phyloP scores from a whole-genome alignment of 768 basidiomycete genomes.

The Amanita fuliginea region DNA sequence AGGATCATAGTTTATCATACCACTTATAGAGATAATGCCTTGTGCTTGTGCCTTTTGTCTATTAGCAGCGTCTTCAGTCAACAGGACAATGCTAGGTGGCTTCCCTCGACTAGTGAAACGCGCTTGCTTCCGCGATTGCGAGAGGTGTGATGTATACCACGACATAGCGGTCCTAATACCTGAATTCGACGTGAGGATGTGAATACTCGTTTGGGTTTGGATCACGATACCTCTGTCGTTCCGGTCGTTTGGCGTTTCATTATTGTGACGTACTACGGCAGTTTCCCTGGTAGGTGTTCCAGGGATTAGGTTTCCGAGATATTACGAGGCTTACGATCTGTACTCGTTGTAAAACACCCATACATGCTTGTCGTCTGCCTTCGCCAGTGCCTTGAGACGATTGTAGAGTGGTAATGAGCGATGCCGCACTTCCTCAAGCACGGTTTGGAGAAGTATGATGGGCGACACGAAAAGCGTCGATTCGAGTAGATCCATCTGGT shows the following conservation, averaged over 20 bases:
- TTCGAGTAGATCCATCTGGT: slow-evolving; percentile 89
- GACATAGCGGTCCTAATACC: slow-evolving; percentile 81
- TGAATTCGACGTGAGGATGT: slow-evolving; percentile 15
- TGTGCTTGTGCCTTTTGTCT: slow-evolving; percentile 60
- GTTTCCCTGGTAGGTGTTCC: slow-evolving; percentile 48
- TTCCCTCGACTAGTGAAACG: slow-evolving; percentile 34
- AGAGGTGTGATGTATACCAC: slow-evolving; percentile 80
- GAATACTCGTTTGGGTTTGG: not conserved
- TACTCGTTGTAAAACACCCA: slow-evolving; percentile 88
- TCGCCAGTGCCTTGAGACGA: slow-evolving; percentile 75
- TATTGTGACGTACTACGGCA: slow-evolving; percentile 63
- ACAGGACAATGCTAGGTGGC: slow-evolving; percentile 57
- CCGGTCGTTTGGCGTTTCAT: slow-evolving; percentile 83
- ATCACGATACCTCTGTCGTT: slow-evolving; percentile 76
- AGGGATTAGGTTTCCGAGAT: not conserved
- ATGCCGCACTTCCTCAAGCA: slow-evolving; percentile 93
- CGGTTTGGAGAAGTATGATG: slow-evolving; percentile 88
- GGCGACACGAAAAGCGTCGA: slow-evolving; percentile 65
- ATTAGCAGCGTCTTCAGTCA: slow-evolving; percentile 88
- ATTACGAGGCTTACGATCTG: slow-evolving; percentile 44
- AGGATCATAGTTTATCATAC: slow-evolving; percentile 22
- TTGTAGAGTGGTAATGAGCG: slow-evolving; percentile 89
- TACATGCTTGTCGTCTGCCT: slow-evolving; percentile 75
- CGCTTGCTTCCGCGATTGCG: slow-evolving; percentile 35
- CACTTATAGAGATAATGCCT: slow-evolving; percentile 51